Evolutionary conservation across 176 grass and related monocot genomes (phyloP).

Genomic region (Alopecurus myosuroides): DNA sequence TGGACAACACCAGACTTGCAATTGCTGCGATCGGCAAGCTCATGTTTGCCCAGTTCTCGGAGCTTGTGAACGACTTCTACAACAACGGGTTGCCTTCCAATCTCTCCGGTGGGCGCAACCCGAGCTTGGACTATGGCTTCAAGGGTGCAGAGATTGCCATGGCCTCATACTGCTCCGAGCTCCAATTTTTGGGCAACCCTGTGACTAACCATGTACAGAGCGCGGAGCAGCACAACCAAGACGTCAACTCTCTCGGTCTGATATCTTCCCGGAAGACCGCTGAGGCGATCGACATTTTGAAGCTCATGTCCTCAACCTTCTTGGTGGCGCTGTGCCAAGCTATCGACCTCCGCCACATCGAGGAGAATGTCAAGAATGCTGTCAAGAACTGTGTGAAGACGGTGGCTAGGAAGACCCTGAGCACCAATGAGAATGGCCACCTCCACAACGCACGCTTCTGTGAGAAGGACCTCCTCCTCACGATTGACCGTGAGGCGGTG

Average conservation of each 20-base stretch:
- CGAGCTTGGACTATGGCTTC: constrained; percentile 88
- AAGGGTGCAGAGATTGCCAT: constrained; percentile 93
- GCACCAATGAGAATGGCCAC: constrained; percentile 14
- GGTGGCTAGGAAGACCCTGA: constrained; percentile 52
- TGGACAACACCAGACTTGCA: constrained; percentile 89
- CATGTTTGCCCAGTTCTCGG: too few relatives aligned
- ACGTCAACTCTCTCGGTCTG: constrained; percentile 81
- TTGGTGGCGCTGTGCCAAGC: constrained; percentile 69
- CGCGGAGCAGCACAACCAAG: constrained; percentile 91
- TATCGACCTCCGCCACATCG: constrained; percentile 65
- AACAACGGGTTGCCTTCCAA: constrained; percentile 86
- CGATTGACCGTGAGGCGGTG: constrained; percentile 56
- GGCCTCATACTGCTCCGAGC: constrained; percentile 89
- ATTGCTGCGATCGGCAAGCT: too few relatives aligned
- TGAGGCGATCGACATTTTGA: constrained; percentile 85
- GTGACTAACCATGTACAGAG: constrained; percentile 94
- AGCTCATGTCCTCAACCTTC: constrained; percentile 91
- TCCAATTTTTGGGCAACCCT: constrained; percentile 84
- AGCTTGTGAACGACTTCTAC: too few relatives aligned
- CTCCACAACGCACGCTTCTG: constrained; percentile 58
- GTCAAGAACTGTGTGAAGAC: constrained; percentile 43
- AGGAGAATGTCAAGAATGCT: too few relatives aligned
- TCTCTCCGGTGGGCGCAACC: constrained; percentile 77
- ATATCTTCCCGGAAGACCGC: constrained; percentile 79
- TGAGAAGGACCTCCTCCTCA: constrained; percentile 60